Percentiles rank a stretch among this genome's conserved stretches.
phyloP scores from a whole-genome alignment of 345 rosid genomes.

The Lenwebbia sp. region DNA sequence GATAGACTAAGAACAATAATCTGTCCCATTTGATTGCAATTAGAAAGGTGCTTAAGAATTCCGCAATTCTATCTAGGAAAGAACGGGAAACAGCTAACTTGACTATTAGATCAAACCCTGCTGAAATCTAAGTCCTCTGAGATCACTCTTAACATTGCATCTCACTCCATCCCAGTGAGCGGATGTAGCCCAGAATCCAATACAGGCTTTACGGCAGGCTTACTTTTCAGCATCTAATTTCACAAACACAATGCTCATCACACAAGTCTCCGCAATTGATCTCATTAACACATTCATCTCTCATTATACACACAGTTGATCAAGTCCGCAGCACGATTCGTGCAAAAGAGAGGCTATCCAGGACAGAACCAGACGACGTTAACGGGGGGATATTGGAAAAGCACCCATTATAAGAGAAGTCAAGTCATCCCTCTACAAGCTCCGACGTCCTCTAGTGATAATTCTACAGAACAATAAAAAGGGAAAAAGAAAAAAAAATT shows the following conservation, averaged over 20 bases:
- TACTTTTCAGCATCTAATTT: not conserved
- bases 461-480: conserved; percentile 11
- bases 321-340: not conserved
- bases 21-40: not conserved
- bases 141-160: not conserved
- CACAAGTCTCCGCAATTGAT: not conserved
- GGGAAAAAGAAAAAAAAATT: not conserved
- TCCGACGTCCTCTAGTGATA: conserved; percentile 3
- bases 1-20: not conserved
- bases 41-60: not conserved
- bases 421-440: conserved; percentile 21
- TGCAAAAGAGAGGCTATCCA: not conserved
- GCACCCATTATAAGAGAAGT: conserved; percentile 8
- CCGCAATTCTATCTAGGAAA: not conserved
- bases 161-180: not conserved
- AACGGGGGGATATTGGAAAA: not conserved
- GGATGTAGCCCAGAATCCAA: not conserved
- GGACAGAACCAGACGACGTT: not conserved
- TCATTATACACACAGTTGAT: not conserved
- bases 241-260: not conserved
- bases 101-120: not conserved
- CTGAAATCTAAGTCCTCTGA: not conserved
- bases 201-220: not conserved
- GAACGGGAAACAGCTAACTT: not conserved
- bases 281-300: not conserved